Evolutionary conservation across 768 basidiomycete species (phyloP), one percentile per base, ranked within the genome.

Genomic region (Candolleomyces eurysporus): DNA sequence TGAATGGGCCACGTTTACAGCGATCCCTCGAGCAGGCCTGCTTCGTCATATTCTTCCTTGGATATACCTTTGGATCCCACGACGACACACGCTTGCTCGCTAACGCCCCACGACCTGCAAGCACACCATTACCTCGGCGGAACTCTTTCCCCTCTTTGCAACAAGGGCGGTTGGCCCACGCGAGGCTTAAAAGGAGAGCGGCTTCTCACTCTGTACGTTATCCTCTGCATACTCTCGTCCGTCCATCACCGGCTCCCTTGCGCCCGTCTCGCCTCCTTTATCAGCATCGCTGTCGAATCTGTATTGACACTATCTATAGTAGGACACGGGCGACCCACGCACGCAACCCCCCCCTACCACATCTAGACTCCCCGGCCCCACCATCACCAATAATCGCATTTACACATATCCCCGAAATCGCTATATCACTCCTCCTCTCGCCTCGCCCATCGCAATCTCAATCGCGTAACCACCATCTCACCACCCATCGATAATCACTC

Each of bases 31-130:
- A 36, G 36, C 42, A n/a, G 21, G 45, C 51, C 46, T 36, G 21
- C 26, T 16, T 31, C 50, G 59, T 43, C 59, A 50, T 51, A 46
- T 32, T 53, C 59, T 60, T 46, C 40, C 51, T 54, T 43, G 59
- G 53, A 53, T 42, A 46, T 58, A 53, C 52, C 32, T 53, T 32
- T 32, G n/a, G 36, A 32, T 53, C 52, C 52, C 52, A 48, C 46
- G 21, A 17, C 7, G 46, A n/a, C 46, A 17, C 46, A 53, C 52
- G 52, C 52, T 17, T n/a, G 32, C 52, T 30, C 36, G 36, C 36
- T 36, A 36, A 36, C 36, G 36, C 36, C 36, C 36, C 36, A 7
- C 36, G 11, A 36, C 36, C 4, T 26, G 26, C 36, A 36, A 8
- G 1, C 36, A 6, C 11, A 8, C 36, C 36, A 36, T 8, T 36